Conservation (phyloP, 2,329 filamentous ascomycete species). For the Teratosphaeriaceae sp. region DNA sequence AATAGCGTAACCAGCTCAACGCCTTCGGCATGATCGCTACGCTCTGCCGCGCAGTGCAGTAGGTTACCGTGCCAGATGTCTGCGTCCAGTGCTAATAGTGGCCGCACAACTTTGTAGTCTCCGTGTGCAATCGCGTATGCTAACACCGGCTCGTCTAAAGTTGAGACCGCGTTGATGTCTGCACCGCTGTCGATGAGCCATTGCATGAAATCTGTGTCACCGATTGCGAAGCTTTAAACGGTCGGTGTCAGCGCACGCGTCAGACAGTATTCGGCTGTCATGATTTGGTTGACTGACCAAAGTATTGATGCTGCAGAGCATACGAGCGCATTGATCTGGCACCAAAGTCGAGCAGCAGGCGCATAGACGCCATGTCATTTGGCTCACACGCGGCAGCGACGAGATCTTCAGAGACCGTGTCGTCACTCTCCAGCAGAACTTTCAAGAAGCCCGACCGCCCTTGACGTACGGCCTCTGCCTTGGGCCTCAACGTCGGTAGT, state of each 20-base stretch:
- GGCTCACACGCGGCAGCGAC: not conserved
- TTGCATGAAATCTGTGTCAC: not conserved
- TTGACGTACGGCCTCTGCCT: not conserved
- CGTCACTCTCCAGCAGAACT: not conserved
- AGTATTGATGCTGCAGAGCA: not conserved
- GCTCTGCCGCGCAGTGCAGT: slow-evolving; percentile 3
- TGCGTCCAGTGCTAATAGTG: not conserved
- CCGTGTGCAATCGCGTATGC: slow-evolving; percentile 2
- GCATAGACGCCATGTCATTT: not conserved
- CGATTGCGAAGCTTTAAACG: not conserved
- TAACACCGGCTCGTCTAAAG: not conserved
- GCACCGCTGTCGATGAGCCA: slow-evolving; percentile 5
- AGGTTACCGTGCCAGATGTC: slow-evolving; percentile 5
- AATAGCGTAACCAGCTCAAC: slow-evolving; percentile 2
- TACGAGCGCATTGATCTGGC: not conserved
- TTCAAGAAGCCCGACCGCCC: not conserved
- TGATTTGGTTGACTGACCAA: not conserved
- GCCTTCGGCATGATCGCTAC: slow-evolving; percentile 1
- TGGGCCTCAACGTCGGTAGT: not conserved
- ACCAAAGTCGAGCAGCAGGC: not conserved
- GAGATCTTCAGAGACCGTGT: not conserved
- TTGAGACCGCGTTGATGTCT: slow-evolving; percentile 4
- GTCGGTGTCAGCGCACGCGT: not conserved
- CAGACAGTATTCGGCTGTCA: not conserved
- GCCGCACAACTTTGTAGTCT: slow-evolving; percentile 1